A percentile compares a stretch with the other conserved stretches of the same genome.
phyloP scores from a whole-genome alignment of 495 filamentous ascomycete genomes.

The Podospora australis region DNA sequence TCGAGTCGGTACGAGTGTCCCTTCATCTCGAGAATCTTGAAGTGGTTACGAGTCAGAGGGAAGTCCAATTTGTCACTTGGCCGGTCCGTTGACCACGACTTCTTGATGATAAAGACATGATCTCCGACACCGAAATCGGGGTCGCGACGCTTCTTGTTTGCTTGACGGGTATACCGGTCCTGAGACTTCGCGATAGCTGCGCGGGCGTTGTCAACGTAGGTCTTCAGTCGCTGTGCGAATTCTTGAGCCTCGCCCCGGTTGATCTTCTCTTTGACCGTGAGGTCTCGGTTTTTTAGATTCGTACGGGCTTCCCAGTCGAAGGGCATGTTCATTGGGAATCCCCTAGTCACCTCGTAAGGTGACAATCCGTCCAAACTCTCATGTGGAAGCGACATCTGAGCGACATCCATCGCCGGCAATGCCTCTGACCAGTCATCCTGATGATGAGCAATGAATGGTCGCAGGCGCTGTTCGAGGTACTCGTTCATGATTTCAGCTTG shows the following conservation, averaged over 20 bases:
- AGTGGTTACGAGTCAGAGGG: too few relatives aligned
- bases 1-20: not conserved
- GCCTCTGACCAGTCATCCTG: not conserved
- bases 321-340: not conserved
- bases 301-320: not conserved
- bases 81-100: not conserved
- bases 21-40: not conserved
- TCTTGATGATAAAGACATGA: not conserved
- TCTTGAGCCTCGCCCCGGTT: not conserved
- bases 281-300: not conserved
- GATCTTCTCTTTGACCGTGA: not conserved
- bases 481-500: not conserved
- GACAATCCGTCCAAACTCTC: not conserved
- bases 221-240: not conserved
- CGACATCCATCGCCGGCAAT: not conserved
- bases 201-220: not conserved
- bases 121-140: not conserved
- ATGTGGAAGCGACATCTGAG: not conserved
- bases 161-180: not conserved
- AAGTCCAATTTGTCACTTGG: too few relatives aligned
- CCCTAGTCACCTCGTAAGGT: not conserved
- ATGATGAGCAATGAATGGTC: not conserved
- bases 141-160: not conserved
- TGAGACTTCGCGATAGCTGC: not conserved
- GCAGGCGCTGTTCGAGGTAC: not conserved